These are phyloP conservation scores for Clitocybe nebularis DNA, from an alignment of 1,284 basidiomycete genomes.

Conservation along the genomic window DNA sequence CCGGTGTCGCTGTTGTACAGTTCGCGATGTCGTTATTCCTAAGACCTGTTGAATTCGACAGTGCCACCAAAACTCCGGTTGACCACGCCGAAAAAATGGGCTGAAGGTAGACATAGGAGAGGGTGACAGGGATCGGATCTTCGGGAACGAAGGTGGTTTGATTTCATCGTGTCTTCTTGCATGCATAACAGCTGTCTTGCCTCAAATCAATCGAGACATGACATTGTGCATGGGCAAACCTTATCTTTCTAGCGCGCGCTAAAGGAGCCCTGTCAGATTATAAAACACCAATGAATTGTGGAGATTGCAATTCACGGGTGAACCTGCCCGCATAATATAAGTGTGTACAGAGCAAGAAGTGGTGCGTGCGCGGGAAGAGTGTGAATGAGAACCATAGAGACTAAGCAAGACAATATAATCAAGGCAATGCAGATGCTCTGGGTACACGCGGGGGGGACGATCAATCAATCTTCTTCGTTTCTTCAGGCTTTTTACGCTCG, in stretches of 20 bases:
- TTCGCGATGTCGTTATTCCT: conserved; percentile 11
- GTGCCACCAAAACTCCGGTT: neutral
- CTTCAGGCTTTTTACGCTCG: conserved; percentile 42
- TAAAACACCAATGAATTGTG: too few species aligned
- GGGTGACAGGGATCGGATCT: too few species aligned
- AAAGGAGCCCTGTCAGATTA: too few species aligned
- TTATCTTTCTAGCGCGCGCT: too few species aligned
- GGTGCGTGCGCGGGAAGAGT: too few species aligned
- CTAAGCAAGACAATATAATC: neutral
- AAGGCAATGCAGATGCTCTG: neutral
- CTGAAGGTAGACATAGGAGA: too few species aligned
- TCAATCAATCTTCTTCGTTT: conserved; percentile 26
- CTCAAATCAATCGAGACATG: too few species aligned
- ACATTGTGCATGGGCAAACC: too few species aligned
- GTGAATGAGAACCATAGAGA: too few species aligned
- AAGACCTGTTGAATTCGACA: conserved; percentile 1
- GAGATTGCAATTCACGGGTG: too few species aligned
- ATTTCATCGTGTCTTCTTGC: neutral
- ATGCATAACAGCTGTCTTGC: too few species aligned
- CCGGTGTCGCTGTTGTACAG: conserved; percentile 17
- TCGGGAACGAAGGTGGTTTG: neutral
- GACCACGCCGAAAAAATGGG: neutral
- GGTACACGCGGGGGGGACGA: neutral
- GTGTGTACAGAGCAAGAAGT: conserved; percentile 6
- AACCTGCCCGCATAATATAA: conserved; percentile 7